Conservation (phyloP, 306 rosid species). For the Acmispon strigosus region DNA sequence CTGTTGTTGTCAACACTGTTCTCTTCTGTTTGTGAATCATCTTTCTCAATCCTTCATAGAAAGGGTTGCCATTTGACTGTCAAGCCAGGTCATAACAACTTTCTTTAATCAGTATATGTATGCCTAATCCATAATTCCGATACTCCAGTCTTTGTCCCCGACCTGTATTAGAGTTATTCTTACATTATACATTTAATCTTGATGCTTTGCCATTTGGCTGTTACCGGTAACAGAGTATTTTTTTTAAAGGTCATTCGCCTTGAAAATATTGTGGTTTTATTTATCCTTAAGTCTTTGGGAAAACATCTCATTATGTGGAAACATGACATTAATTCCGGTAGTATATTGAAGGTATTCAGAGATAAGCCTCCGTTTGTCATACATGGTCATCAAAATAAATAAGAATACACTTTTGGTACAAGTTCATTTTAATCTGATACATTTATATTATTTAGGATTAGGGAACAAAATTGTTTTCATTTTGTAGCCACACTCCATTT, state of each 20-base stretch:
- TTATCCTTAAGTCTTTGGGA: background rate
- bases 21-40: background rate
- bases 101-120: background rate
- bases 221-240: background rate
- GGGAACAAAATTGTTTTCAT: no score
- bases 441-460: no score
- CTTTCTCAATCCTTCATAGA: background rate
- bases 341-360: background rate
- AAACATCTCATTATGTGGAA: background rate
- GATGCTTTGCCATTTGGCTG: background rate
- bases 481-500: no score
- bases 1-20: background rate
- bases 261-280: background rate
- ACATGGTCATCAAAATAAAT: no score
- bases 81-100: background rate
- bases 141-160: background rate
- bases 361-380: background rate
- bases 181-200: background rate
- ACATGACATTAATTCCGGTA: no score
- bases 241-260: background rate
- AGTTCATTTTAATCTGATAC: no score
- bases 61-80: background rate
- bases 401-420: no score
- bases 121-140: background rate
- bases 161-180: background rate